Conservation (phyloP, 495 filamentous ascomycete genomes). For the Penicillium paxilli region DNA sequence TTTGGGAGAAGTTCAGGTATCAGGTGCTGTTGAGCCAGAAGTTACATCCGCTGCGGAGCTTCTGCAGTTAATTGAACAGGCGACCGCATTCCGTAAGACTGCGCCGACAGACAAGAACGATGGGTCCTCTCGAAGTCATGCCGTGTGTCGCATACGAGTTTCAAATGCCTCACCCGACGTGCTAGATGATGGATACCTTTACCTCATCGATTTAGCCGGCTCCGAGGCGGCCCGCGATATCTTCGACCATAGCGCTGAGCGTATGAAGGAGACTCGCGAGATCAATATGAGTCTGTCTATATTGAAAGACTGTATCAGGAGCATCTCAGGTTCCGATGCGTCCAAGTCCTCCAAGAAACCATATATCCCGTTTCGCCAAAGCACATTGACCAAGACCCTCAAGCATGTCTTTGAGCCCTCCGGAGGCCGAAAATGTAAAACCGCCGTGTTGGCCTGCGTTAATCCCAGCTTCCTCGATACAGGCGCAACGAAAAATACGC, state of each 20-base stretch:
- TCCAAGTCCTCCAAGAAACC: conserved; percentile 14
- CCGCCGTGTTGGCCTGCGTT: conserved; percentile 31
- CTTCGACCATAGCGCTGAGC: conserved; percentile 22
- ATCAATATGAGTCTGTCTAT: conserved; percentile 48
- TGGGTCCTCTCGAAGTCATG: conserved; percentile 48
- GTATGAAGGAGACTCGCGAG: conserved; percentile 42
- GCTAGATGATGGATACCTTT: conserved; percentile 36
- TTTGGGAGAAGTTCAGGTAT: conserved; percentile 30
- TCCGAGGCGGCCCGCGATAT: conserved; percentile 38
- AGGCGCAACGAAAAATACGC: conserved; percentile 13
- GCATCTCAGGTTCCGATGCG: not conserved
- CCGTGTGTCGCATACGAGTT: conserved; percentile 46
- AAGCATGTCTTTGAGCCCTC: conserved; percentile 31
- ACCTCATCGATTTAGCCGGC: conserved; percentile 49
- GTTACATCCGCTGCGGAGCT: conserved; percentile 17
- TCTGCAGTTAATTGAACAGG: conserved; percentile 19
- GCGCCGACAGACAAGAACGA: conserved; percentile 40
- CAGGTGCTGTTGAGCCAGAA: conserved; percentile 17
- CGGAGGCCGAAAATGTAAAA: conserved; percentile 18
- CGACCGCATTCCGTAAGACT: conserved; percentile 22
- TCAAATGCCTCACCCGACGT: conserved; percentile 24
- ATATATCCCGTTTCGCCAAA: conserved; percentile 35
- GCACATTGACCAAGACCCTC: conserved; percentile 36
- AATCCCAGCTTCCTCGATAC: conserved; percentile 17
- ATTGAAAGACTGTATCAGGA: conserved; percentile 43